Evolutionary conservation across 495 filamentous ascomycete species (phyloP).

Genomic region (Xylaria longipes): DNA sequence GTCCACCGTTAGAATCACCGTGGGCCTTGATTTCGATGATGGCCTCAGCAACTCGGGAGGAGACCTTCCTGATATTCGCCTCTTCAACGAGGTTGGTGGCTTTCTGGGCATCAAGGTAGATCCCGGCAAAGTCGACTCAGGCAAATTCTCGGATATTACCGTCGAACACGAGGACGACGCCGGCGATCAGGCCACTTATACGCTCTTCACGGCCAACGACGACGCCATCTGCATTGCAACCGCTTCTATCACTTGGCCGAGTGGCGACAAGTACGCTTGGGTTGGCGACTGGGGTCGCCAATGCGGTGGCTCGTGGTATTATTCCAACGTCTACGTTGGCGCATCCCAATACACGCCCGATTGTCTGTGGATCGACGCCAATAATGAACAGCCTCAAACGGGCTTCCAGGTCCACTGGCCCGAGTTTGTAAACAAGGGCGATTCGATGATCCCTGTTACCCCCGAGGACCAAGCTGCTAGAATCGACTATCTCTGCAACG

Average conservation of each 20-base stretch:
- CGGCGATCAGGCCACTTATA: slow-evolving; percentile 36
- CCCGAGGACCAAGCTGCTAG: too few species aligned
- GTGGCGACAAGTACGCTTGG: slow-evolving; percentile 37
- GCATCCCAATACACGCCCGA: slow-evolving; percentile 44
- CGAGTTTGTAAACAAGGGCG: slow-evolving; percentile 29
- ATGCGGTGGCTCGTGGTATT: slow-evolving; percentile 38
- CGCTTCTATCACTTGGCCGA: slow-evolving; percentile 37
- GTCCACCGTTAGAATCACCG: slow-evolving; percentile 33
- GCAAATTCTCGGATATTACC: slow-evolving; percentile 33
- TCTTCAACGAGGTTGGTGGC: slow-evolving; percentile 40
- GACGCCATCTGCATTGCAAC: slow-evolving; percentile 42
- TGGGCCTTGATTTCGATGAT: slow-evolving; percentile 35
- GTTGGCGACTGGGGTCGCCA: slow-evolving; percentile 38
- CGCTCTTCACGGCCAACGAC: slow-evolving; percentile 41
- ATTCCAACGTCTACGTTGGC: slow-evolving; percentile 55
- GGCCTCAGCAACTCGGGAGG: slow-evolving; percentile 36
- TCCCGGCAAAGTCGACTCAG: slow-evolving; percentile 33
- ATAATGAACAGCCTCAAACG: slow-evolving; percentile 39
- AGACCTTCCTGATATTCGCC: slow-evolving; percentile 41
- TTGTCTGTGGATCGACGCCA: slow-evolving; percentile 43
- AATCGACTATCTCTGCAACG: too few species aligned
- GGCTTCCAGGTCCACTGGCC: slow-evolving; percentile 45
- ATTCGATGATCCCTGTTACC: too few species aligned
- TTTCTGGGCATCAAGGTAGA: slow-evolving; percentile 35
- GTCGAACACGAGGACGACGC: slow-evolving; percentile 27